Evolutionary conservation across 2,329 filamentous ascomycete genomes (phyloP).

Genomic region (Aspergillus sp.): DNA sequence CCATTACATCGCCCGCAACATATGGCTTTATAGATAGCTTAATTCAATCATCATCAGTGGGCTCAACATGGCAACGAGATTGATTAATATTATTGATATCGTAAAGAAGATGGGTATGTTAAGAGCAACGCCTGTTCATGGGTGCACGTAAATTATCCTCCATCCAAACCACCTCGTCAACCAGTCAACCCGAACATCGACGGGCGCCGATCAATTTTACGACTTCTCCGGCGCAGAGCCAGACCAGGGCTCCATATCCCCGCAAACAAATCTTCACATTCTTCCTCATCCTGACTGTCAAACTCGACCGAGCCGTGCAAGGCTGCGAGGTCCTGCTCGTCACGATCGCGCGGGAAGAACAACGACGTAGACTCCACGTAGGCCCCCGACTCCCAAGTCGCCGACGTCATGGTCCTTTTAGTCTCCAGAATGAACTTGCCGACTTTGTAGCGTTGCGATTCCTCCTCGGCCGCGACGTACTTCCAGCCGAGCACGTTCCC

Average conservation of each 20-base stretch:
- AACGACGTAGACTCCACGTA: slow-evolving; percentile 5
- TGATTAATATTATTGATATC: no score
- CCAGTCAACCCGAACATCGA: slow-evolving; percentile 19
- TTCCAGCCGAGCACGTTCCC: slow-evolving; percentile 62
- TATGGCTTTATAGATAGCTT: no score
- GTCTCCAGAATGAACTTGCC: slow-evolving; percentile 68
- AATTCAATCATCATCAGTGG: no score
- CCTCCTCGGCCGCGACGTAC: slow-evolving; percentile 62
- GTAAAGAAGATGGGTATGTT: no score
- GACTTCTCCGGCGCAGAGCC: slow-evolving; percentile 47
- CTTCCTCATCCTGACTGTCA: slow-evolving; percentile 65
- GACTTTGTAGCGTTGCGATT: slow-evolving; percentile 62
- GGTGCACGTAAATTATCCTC: no score
- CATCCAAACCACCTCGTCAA: no score
- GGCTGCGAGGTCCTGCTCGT: slow-evolving; percentile 10
- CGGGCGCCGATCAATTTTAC: slow-evolving; percentile 29
- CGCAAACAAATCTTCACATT: slow-evolving; percentile 64
- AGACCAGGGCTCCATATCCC: slow-evolving; percentile 60
- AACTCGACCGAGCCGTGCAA: slow-evolving; percentile 51
- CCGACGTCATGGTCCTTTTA: slow-evolving; percentile 50
- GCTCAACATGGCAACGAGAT: no score
- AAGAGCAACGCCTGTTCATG: no score
- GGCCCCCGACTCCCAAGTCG: slow-evolving; percentile 51
- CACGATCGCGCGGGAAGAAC: not conserved
- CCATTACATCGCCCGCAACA: no score